A percentile compares a stretch with the other conserved stretches of the same genome.
These are phyloP conservation scores for Arctium minus DNA, from an alignment of 129 eudicot species.

Conservation along the genomic window DNA sequence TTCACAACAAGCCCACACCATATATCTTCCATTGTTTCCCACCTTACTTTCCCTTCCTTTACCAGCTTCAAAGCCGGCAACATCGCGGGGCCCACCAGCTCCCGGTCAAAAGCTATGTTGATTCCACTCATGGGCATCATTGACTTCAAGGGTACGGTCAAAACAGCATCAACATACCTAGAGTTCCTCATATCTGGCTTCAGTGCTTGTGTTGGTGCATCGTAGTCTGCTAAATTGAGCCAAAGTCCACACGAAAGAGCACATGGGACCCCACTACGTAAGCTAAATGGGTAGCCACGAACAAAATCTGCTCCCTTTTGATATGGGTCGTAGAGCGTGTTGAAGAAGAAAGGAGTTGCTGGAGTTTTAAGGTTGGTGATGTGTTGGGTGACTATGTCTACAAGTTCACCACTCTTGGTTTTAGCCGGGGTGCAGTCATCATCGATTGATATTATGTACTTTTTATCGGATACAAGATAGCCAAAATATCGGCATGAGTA, in stretches of 20 bases:
- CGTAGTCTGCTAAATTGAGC: slow-evolving; percentile 90
- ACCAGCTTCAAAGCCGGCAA: slow-evolving; percentile 71
- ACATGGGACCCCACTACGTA: slow-evolving; percentile 76
- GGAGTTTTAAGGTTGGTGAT: slow-evolving; percentile 76
- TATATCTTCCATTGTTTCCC: slow-evolving; percentile 93
- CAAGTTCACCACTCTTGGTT: slow-evolving; percentile 50
- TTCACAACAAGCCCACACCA: slow-evolving; percentile 88
- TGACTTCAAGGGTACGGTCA: slow-evolving; percentile 68
- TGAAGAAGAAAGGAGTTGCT: slow-evolving; percentile 93
- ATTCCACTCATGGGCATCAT: slow-evolving; percentile 93
- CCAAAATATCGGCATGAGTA: slow-evolving; percentile 96
- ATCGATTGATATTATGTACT: slow-evolving; percentile 72
- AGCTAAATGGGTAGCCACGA: slow-evolving; percentile 96
- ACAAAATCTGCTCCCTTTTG: slow-evolving; percentile 90
- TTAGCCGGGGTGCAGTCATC: slow-evolving; percentile 89
- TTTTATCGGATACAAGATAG: slow-evolving; percentile 72
- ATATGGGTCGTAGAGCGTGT: slow-evolving; percentile 91
- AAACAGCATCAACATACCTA: slow-evolving; percentile 85
- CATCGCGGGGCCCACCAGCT: slow-evolving; percentile 78
- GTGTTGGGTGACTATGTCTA: slow-evolving; percentile 74
- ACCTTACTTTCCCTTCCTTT: slow-evolving; percentile 79
- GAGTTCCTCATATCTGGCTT: slow-evolving; percentile 66
- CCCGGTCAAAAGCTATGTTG: slow-evolving; percentile 72
- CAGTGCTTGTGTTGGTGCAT: slow-evolving; percentile 95
- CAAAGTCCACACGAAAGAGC: slow-evolving; percentile 92